Evolutionary conservation across 1,284 basidiomycete species (phyloP).

Genomic region (Sporisorium graminicola): DNA sequence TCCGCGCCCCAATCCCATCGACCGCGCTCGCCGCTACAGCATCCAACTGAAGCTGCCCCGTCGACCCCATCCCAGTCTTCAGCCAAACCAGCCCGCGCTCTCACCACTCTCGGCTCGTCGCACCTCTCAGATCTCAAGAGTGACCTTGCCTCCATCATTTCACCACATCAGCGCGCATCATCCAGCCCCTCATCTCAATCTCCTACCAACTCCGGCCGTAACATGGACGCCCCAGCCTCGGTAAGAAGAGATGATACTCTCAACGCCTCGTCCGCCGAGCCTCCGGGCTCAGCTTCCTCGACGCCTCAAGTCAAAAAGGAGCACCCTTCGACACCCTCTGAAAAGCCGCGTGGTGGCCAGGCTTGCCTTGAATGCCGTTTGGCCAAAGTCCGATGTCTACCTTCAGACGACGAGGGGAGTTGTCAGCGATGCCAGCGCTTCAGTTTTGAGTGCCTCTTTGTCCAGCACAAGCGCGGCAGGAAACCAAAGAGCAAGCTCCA

Average conservation of each 20-base stretch:
- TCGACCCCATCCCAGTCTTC: conserved; percentile 10
- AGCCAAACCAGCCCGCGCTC: conserved; percentile 13
- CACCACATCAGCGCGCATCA: conserved; percentile 22
- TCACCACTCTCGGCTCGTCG: conserved; percentile 7
- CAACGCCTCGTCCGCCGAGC: conserved; percentile 8
- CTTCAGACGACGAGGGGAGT: conserved; percentile 39
- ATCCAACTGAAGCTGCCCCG: conserved; percentile 7
- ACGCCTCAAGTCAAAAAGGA: conserved; percentile 14
- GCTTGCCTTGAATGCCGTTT: conserved; percentile 53
- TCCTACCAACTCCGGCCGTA: conserved; percentile 6
- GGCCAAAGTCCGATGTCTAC: conserved; percentile 46
- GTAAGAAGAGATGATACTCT: neutral
- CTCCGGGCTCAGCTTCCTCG: conserved; percentile 7
- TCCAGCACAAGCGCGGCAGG: conserved; percentile 49
- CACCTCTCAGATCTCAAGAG: conserved; percentile 26
- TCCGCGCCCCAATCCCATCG: conserved; percentile 18
- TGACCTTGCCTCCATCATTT: conserved; percentile 32
- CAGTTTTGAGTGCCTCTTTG: conserved; percentile 52
- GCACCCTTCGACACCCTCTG: conserved; percentile 23
- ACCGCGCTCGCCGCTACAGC: conserved; percentile 18
- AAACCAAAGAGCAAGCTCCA: conserved; percentile 56
- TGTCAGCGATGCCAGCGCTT: conserved; percentile 51
- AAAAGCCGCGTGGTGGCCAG: conserved; percentile 52
- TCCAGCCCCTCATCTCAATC: conserved; percentile 18
- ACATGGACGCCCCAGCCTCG: neutral